Evolutionary conservation across 2,329 filamentous ascomycete genomes (phyloP), one percentile per base, ranked within the genome.

Genomic region (Berkeleyomyces basicola): DNA sequence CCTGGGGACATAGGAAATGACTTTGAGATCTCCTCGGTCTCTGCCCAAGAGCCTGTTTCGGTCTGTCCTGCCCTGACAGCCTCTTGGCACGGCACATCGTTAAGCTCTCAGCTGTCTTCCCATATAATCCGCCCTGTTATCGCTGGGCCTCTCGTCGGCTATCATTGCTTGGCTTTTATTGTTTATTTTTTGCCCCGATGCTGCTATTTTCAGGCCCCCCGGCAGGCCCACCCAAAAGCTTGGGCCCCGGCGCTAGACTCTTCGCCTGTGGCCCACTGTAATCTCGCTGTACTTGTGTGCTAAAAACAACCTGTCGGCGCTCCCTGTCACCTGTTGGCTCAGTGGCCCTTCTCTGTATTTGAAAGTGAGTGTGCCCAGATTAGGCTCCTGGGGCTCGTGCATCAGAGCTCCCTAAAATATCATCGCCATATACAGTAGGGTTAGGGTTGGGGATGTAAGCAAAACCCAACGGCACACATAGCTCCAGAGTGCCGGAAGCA

Each of bases 21-120:
- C 23, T 11, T 7, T 53, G 49, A 53, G 31, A 53, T 31, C 33
- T 0, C 4, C 7, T 43, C 42, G 10, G 5, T 14, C 5, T 14
- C 6, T 4, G 49, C 3, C 33, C 7, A 23, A 23, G 7, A 36
- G 10, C 33, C 49, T 37, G 23, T 10, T 36, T 23, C 14, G 31
- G 49, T 55, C 49, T 55, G 49, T 55, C 49, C 36, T 55, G 49
- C 49, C 49, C 49, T 55, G 49, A 55, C 49, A 37, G 36, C 49
- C 14, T 37, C 31, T 4, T 55, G 49, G 49, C 16, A 49, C 42
- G 16, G 11, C 42, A 61, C 42, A 16, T 57, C 42, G 57, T 44
- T 23, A 31, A 14, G 10, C 9, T 55, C 31, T 2, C 3, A 7
- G 49, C 23, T 39, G 4, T 51, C 33, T 4, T 46, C 67, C 7